These are phyloP conservation scores for Alternaria sp. DNA, from an alignment of 2,329 filamentous ascomycete genomes.

Conservation along the genomic window DNA sequence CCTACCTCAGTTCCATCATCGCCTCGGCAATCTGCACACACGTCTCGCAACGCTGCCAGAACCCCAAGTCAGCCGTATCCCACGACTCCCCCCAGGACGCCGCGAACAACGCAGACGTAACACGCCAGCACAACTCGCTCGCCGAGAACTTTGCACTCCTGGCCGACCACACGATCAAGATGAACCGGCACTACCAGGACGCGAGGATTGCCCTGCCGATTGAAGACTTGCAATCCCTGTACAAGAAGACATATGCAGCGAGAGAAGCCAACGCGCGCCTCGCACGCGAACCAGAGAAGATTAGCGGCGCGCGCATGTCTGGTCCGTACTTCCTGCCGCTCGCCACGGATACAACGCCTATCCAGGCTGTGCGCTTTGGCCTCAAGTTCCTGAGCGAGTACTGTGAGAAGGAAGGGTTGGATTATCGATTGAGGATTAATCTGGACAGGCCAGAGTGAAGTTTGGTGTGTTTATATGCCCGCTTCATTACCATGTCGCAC, in stretches of 20 bases:
- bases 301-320: slow-evolving; percentile 46
- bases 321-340: slow-evolving; percentile 54
- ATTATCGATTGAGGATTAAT: slow-evolving; percentile 37
- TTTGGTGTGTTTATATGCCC: no score
- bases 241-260: slow-evolving; percentile 50
- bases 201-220: slow-evolving; percentile 40
- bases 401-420: slow-evolving; percentile 45
- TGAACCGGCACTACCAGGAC: slow-evolving; percentile 37
- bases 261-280: slow-evolving; percentile 33
- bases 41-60: slow-evolving; percentile 38
- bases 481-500: no score
- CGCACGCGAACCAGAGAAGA: slow-evolving; percentile 41
- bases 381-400: slow-evolving; percentile 55
- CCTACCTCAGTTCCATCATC: slow-evolving; percentile 52
- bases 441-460: slow-evolving; percentile 33
- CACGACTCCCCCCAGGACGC: slow-evolving; percentile 43
- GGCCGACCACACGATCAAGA: slow-evolving; percentile 38
- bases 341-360: slow-evolving; percentile 50
- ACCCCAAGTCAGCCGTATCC: slow-evolving; percentile 14
- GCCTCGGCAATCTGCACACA: slow-evolving; percentile 48
- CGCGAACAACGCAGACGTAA: slow-evolving; percentile 28
- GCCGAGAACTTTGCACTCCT: slow-evolving; percentile 39
- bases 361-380: slow-evolving; percentile 57
- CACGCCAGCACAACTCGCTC: slow-evolving; percentile 31
- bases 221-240: slow-evolving; percentile 48